Base-by-base conservation (phyloP, 345 rosid species). In the Salix arbutifolia region DNA sequence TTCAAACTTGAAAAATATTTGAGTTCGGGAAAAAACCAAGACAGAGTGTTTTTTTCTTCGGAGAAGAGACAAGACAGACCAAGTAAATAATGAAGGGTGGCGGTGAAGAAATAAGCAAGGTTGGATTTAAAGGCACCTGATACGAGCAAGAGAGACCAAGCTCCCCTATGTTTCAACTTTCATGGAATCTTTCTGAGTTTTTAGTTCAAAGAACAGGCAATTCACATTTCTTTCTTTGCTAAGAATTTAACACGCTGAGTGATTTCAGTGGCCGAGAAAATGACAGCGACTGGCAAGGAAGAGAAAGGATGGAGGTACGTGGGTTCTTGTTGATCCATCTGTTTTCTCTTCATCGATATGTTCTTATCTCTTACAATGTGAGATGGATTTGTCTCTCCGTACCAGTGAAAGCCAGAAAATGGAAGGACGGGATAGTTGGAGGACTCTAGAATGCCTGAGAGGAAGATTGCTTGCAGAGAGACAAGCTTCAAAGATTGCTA, bases 391-490 rank as follows among this genome's bases (percentile, higher is more conserved):
- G 64, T 71, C 75, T 75, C 17, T 21, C 60, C 21, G 23, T 67
- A 21, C 44, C 72, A 87, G 89, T 80, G 88, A 84, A 70, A 50
- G 78, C 62, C 66, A 65, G 46, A 90, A 83, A 64, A 81, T 79
- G 74, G 90, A 80, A 69, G 87, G 62, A 65, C 84, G 80, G 23
- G 85, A 77, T 25, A 79, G 86, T 46, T 58, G 82, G 70, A 88
- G 87, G 82, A 92, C 94, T 30, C 53, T 90, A 58, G 93, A 91
- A 78, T 88, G 93, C 79, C 80, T 95, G 42, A 90, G 97, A 88
- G 99, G 97, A 71, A 91, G 96, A 80, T 73, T 95, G 74, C 87
- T 89, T 68, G 93, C 99, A 28, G 97, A 93, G 83, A 93, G 99
- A 77, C 96, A 93, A 79, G 89, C 89, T 78, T 93, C 99, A 56